Conservation (phyloP, 805 yeast species). For the Wickerhamiella musiphila region DNA sequence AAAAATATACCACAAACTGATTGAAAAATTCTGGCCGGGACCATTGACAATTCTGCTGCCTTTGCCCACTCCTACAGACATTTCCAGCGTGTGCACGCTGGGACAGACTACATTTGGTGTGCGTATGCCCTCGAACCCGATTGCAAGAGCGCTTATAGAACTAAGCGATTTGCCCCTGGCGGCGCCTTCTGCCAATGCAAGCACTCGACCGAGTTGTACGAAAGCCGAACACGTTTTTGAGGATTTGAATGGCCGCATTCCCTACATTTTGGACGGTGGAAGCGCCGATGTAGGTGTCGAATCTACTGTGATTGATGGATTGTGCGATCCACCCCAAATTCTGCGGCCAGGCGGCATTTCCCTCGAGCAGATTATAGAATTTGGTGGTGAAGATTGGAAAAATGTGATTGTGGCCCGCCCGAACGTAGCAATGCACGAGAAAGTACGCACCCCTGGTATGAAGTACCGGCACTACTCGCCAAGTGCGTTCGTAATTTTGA, state of each 20-base stretch:
- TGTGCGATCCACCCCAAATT: constrained; percentile 67
- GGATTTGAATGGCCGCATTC: constrained; percentile 67
- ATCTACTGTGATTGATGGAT: constrained; percentile 85
- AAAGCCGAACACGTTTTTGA: constrained; percentile 66
- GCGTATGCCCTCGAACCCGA: constrained; percentile 69
- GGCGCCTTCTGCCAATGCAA: constrained; percentile 95
- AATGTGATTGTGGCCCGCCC: constrained; percentile 40
- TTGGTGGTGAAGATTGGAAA: constrained; percentile 57
- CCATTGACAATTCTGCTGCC: constrained; percentile 82
- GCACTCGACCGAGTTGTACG: constrained; percentile 91
- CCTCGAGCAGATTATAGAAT: constrained; percentile 46
- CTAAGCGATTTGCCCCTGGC: constrained; percentile 79
- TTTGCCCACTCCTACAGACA: constrained; percentile 19
- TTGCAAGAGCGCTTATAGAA: constrained; percentile 81
- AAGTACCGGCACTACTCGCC: constrained; percentile 94
- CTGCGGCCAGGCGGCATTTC: constrained; percentile 91
- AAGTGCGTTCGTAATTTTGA: constrained; percentile 57
- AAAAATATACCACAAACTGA: constrained; percentile 40
- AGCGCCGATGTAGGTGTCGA: constrained; percentile 78
- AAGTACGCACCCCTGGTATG: constrained; percentile 93
- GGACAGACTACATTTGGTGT: constrained; percentile 84
- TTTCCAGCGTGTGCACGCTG: constrained; percentile 68
- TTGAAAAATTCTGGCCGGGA: constrained; percentile 83
- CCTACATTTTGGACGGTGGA: constrained; percentile 83
- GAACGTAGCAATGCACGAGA: constrained; percentile 35